Evolutionary conservation across 768 basidiomycete species (phyloP).

Genomic region (Gymnopilus junonius): DNA sequence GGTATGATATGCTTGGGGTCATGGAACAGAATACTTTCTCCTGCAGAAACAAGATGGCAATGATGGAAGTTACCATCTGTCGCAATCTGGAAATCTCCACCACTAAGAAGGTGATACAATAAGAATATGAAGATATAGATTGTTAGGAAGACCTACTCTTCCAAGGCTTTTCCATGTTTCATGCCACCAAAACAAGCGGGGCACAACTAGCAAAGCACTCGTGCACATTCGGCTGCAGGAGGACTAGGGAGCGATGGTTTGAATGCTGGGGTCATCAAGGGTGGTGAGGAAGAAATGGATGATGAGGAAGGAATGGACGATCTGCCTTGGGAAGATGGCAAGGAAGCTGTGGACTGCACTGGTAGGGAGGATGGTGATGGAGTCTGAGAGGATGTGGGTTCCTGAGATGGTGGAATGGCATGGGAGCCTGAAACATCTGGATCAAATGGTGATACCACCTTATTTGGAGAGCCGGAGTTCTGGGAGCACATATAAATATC

Average conservation of each 20-base stretch:
- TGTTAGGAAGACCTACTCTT: constrained; percentile 19
- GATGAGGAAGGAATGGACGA: neutral
- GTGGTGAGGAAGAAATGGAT: neutral
- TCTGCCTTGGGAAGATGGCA: no score
- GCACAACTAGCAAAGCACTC: constrained; percentile 30
- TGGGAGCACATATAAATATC: neutral
- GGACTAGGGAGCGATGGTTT: no score
- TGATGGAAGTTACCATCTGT: constrained; percentile 46
- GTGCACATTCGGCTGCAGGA: constrained; percentile 16
- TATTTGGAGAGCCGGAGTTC: neutral
- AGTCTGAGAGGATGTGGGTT: no score
- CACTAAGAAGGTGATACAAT: constrained; percentile 22
- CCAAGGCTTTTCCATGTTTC: constrained; percentile 25
- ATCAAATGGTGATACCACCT: no score
- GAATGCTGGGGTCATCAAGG: neutral
- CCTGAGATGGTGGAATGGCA: no score
- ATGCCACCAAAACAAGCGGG: constrained; percentile 38
- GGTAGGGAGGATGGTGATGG: no score
- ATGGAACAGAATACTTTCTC: constrained; percentile 36
- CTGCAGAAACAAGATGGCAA: constrained; percentile 31
- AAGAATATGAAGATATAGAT: neutral
- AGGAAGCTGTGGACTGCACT: no score
- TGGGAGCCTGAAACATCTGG: no score
- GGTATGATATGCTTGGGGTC: constrained; percentile 36
- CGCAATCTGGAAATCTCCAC: constrained; percentile 40